Base-by-base conservation (phyloP, 2,329 filamentous ascomycete genomes). In the Sporothrix brasiliensis region DNA sequence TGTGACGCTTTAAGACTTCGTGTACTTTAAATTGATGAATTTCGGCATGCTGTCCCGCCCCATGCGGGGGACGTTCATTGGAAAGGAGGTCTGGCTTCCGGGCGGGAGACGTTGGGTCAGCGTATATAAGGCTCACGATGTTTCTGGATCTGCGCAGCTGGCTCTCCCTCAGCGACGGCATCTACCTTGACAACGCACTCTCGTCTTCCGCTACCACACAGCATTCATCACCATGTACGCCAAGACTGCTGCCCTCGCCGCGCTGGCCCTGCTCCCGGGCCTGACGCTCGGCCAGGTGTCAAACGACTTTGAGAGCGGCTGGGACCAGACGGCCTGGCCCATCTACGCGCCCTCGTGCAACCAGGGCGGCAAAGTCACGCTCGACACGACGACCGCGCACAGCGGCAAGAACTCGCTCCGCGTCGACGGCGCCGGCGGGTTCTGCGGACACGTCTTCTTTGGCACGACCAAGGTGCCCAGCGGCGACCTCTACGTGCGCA, bases 361-460 rank as follows among this genome's bases (percentile, higher is more conserved):
- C 78, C 86, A 88, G 76, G 86, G 86, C 61, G 86, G 87, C 50
- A 84, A 80, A 70, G 82, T 89, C 69, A 81, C 79, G 1, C 84
- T 89, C 14, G 87, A 89, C 75, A 88, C 79, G 73, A 80, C 86
- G 52, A 85, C 81, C 0, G 86, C 84, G 0, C 85, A 88, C 75
- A 86, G 82, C 70, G 86, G 86, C 54, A 84, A 79, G 75, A 87
- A 86, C 76, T 87, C 84, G 0, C 81, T 87, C 4, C 81, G 81
- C 60, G 86, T 87, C 21, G 82, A 81, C 60, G 84, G 84, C 56
- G 83, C 83, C 0, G 83, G 84, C 54, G 85, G 85, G 4, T 87
- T 83, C 77, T 87, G 85, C 70, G 85, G 85, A 30, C 87, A 89
- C 75, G 85, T 87, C 60, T 89, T 89, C 78, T 85, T 89, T 71